Evolutionary conservation across 1,284 basidiomycete genomes (phyloP), one percentile per base, ranked within the genome.

Genomic region (Trichosporon ovoides): DNA sequence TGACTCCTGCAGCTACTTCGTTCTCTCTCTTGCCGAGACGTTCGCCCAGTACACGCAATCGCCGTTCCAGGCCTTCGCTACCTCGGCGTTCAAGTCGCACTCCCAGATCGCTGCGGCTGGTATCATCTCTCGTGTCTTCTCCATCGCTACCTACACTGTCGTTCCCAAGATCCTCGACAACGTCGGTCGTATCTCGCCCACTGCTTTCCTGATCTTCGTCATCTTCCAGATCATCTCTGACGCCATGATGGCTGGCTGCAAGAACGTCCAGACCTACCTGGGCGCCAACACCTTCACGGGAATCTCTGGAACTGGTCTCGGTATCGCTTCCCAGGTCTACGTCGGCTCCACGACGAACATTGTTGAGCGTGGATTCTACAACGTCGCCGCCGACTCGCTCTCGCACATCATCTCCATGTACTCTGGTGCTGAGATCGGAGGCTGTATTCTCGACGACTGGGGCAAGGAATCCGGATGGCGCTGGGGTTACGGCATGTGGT

Each of bases 401-500:
- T 19, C 43, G 10, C 19, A 34, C 49, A 51, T 51, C 20, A 51
- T 51, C n/a, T 35, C 49, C 5, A 51, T 51, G 49, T 51, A 51
- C 49, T 54, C 40, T 46, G 53, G 53, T 12, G 19, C 40, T 14
- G 53, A 40, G 38, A 54, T 54, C 16, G 53, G 53, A 2, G 53
- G 53, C 33, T 38, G 53, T 18, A 46, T 54, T n/a, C 24, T 54
- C 38, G 49, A 51, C 18, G 33, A 51, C 13, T 51, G 49, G 49
- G 49, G 49, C 20, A 35, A 20, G 34, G 49, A 35, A 33, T 14
- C n/a, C 3, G 49, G 49, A 10, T 51, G 49, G 49, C 33, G 49
- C 33, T 51, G 49, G 49, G 49, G 49, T 14, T 52, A 52, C 24
- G 51, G 51, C 6, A 52, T 52, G 51, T 52, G 51, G 51, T 52